Evolutionary conservation across 1,284 basidiomycete species (phyloP), one percentile per base, ranked within the genome.

Genomic region (Tremellales sp.): DNA sequence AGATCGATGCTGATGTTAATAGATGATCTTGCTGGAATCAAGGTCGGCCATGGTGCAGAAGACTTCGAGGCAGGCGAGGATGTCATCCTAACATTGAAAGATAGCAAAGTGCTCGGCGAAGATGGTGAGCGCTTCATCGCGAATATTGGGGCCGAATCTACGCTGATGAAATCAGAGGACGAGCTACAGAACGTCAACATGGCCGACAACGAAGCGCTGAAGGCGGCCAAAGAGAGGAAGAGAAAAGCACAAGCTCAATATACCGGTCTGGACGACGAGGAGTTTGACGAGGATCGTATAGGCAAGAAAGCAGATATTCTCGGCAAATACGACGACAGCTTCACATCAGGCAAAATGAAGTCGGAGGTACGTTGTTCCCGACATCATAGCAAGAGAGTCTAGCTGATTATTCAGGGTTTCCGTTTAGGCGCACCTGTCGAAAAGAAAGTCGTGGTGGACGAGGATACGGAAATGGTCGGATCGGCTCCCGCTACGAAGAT

Each of bases 181-280:
- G 94, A 97, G 74, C 80, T 98, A 17, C 88, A 96, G 75, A 97
- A 98, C 63, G 79, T 94, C 43, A 88, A 92, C 60, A 81, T 97
- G 77, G 89, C 88, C 0, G 91, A 96, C 68, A 81, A 81, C 42
- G 90, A 92, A 62, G 81, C 81, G 10, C 81, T 82, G 21, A 82
- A 86, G 68, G 72, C 67, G 2, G 65, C 65, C 1, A 65, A 85
- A 85, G 76, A 87, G 83, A 48, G 80, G 35, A 96, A 96, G 75
- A 86, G 87, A 47, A 96, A 94, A 75, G 86, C 84, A 40, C 82
- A 83, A 40, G 64, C 57, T 19, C 84, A 88, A 63, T 99, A 98
- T 67, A 94, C 89, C 0, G 94, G 94, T 21, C 91, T 92, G 67
- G 94, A 99, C 65, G 94, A 99, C 62, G 91, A 96, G 3, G 93